These are phyloP conservation scores for Pythium diclinum DNA, from an alignment of 352 stramenopile species.

Conservation along the genomic window DNA sequence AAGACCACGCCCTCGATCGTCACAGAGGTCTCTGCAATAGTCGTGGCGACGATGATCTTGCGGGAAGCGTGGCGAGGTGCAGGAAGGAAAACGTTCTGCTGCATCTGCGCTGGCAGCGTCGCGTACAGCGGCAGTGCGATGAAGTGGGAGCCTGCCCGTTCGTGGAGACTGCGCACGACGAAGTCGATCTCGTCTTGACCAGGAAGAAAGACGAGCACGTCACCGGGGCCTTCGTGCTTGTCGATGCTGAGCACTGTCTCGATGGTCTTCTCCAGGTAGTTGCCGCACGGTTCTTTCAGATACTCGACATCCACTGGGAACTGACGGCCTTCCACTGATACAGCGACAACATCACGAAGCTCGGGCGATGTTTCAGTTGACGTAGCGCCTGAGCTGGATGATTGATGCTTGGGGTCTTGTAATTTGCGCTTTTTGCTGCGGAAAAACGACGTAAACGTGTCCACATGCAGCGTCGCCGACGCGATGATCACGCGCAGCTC, in stretches of 20 bases:
- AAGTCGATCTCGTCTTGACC: constrained; percentile 93
- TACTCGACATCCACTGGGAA: constrained; percentile 93
- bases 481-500: constrained; percentile 88
- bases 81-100: constrained; percentile 90
- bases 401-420: background rate
- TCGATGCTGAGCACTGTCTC: constrained; percentile 72
- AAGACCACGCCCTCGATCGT: constrained; percentile 96
- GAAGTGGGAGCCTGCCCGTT: constrained; percentile 46
- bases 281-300: constrained; percentile 52
- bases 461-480: constrained; percentile 74
- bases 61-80: constrained; percentile 53
- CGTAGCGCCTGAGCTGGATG: background rate
- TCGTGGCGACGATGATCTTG: constrained; percentile 89
- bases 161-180: constrained; percentile 69
- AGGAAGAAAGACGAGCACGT: constrained; percentile 96
- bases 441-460: constrained; percentile 92
- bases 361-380: background rate
- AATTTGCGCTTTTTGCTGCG: constrained; percentile 43
- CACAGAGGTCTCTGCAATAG: constrained; percentile 95
- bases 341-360: constrained; percentile 53
- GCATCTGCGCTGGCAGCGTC: constrained; percentile 89
- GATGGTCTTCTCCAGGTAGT: constrained; percentile 75
- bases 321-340: constrained; percentile 84
- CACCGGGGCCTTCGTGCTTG: constrained; percentile 67
- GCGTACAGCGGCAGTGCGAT: constrained; percentile 89